These are phyloP conservation scores for Meyerozyma smithsonii DNA, from an alignment of 1,139 yeast species.

Conservation along the genomic window DNA sequence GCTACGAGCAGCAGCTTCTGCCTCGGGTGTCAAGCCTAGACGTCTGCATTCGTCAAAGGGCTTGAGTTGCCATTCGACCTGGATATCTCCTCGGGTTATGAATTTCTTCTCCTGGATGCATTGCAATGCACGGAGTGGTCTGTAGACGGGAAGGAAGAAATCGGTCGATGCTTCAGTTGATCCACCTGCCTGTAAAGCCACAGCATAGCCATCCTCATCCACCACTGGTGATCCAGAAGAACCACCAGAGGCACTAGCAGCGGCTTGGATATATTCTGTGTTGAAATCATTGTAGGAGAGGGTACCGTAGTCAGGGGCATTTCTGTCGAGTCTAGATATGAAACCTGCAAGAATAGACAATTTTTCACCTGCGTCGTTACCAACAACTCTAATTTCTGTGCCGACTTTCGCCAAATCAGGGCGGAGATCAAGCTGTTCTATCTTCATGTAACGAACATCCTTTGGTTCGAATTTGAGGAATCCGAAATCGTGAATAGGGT, in stretches of 20 bases:
- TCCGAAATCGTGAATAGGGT: conserved; percentile 85
- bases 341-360: conserved; percentile 84
- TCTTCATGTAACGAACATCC: conserved; percentile 67
- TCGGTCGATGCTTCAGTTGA: conserved; percentile 89
- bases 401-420: conserved; percentile 89
- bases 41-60: conserved; percentile 92
- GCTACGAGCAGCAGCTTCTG: conserved; percentile 65
- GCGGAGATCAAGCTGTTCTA: conserved; percentile 59
- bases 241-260: conserved; percentile 94
- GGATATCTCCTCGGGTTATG: conserved; percentile 74
- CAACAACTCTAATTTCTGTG: conserved; percentile 87
- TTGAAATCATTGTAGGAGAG: conserved; percentile 91
- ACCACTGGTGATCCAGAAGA: conserved; percentile 96
- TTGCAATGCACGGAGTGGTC: conserved; percentile 75
- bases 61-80: conserved; percentile 81
- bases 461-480: conserved; percentile 71
- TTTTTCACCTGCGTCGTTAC: conserved; percentile 96
- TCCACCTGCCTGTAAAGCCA: conserved; percentile 94
- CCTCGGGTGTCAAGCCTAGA: conserved; percentile 72
- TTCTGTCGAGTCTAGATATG: conserved; percentile 85
- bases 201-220: conserved; percentile 78
- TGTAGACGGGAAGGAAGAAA: conserved; percentile 79
- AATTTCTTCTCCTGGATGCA: conserved; percentile 59
- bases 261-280: conserved; percentile 94
- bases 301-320: conserved; percentile 91